phyloP scores from a whole-genome alignment of 2,329 filamentous ascomycete genomes.

The Malbranchea zuffiana region DNA sequence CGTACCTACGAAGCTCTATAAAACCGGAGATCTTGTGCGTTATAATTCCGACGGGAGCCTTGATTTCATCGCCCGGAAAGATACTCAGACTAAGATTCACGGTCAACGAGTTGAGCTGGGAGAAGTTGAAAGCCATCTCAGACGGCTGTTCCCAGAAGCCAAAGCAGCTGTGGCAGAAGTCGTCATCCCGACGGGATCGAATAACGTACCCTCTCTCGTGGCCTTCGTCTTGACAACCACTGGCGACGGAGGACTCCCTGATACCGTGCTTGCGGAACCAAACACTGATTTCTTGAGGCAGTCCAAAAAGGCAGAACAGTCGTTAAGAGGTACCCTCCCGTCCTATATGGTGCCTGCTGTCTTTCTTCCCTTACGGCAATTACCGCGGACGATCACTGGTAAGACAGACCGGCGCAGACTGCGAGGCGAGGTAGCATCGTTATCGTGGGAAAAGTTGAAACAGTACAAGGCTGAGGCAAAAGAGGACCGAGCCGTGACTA shows the following conservation, averaged over 20 bases:
- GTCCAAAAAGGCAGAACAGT: too few species aligned
- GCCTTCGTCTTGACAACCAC: not conserved
- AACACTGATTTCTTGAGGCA: too few species aligned
- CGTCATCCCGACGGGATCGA: not conserved
- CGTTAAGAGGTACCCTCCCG: too few species aligned
- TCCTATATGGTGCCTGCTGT: conserved; percentile 27
- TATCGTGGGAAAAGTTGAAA: not conserved
- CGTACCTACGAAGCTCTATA: conserved; percentile 16
- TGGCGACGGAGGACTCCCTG: too few species aligned
- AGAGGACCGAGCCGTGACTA: too few species aligned
- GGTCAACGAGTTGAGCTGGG: conserved; percentile 75
- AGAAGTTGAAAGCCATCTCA: conserved; percentile 65
- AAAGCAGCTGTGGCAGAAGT: not conserved
- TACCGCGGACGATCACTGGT: conserved; percentile 25
- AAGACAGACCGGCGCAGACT: conserved; percentile 26
- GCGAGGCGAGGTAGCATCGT: conserved; percentile 15
- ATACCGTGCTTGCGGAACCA: too few species aligned
- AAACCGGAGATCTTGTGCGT: conserved; percentile 17
- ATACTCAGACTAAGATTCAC: conserved; percentile 64
- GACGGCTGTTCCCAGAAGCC: not conserved
- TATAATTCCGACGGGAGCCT: conserved; percentile 14
- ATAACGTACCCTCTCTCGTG: not conserved
- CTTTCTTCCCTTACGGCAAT: conserved; percentile 26
- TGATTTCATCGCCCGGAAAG: conserved; percentile 17
- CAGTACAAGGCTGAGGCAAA: not conserved